Conservation (phyloP, 1,139 yeast species). For the Geotrichum europaeum region DNA sequence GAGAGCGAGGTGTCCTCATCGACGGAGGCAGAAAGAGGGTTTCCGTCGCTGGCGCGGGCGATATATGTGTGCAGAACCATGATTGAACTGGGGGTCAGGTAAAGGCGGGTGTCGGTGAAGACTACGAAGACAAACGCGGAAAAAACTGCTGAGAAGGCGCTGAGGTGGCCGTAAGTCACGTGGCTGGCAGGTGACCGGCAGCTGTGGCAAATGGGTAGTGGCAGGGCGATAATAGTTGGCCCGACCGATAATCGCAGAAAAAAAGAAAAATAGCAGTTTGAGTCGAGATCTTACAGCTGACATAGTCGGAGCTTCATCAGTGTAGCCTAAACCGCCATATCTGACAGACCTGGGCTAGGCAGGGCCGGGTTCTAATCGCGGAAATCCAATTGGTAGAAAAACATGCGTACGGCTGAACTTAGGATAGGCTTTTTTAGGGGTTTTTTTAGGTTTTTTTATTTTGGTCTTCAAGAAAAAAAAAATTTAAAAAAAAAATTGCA, state of each 20-base stretch:
- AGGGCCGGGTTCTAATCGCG: background rate
- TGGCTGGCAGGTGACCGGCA: background rate
- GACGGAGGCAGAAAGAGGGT: slow-evolving; percentile 88
- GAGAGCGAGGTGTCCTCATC: slow-evolving; percentile 62
- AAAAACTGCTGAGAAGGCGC: background rate
- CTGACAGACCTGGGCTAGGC: background rate
- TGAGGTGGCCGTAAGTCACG: background rate
- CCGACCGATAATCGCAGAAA: too few relatives aligned
- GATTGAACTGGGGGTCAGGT: background rate
- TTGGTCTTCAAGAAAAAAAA: background rate
- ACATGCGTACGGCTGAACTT: background rate
- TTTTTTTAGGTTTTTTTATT: background rate
- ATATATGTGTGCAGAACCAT: slow-evolving; percentile 30
- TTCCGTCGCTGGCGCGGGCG: slow-evolving; percentile 38
- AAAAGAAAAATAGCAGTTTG: too few relatives aligned
- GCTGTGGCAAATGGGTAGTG: background rate
- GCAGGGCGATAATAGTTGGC: too few relatives aligned
- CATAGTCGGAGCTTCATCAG: too few relatives aligned
- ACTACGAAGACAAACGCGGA: background rate
- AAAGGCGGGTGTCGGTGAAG: background rate
- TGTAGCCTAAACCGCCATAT: too few relatives aligned
- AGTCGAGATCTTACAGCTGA: too few relatives aligned
- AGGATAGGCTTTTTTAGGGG: background rate
- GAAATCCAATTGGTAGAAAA: background rate
- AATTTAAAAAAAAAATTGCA: too few relatives aligned